These are phyloP conservation scores for Candida dubliniensis DNA, from an alignment of 1,139 yeast genomes.

Conservation along the genomic window DNA sequence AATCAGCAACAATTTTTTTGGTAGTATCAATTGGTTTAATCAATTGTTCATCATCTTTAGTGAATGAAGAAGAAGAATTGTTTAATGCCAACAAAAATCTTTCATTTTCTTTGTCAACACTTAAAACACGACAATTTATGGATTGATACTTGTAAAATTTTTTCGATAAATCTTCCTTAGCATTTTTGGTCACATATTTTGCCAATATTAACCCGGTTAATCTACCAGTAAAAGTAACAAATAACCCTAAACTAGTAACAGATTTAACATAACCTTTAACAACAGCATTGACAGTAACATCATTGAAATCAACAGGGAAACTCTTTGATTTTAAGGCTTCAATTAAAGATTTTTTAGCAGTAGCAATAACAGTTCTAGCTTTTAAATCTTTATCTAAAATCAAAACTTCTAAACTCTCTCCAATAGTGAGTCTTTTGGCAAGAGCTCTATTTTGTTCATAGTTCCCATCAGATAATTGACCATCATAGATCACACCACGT, in stretches of 20 bases:
- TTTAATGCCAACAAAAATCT: constrained; percentile 68
- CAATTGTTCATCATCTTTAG: constrained; percentile 25
- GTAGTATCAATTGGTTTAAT: constrained; percentile 63
- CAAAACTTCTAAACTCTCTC: constrained; percentile 58
- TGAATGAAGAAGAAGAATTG: constrained; percentile 11
- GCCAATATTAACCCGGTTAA: constrained; percentile 84
- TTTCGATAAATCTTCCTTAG: constrained; percentile 55
- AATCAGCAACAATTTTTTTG: constrained; percentile 51
- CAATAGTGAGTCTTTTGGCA: constrained; percentile 58
- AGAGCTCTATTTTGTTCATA: constrained; percentile 68
- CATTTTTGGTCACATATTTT: constrained; percentile 62
- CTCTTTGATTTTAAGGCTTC: constrained; percentile 55
- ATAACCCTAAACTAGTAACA: constrained; percentile 75
- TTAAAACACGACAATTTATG: constrained; percentile 61
- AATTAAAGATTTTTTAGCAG: constrained; percentile 68
- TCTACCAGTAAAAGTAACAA: constrained; percentile 77
- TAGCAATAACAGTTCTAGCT: constrained; percentile 58
- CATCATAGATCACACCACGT: constrained; percentile 71
- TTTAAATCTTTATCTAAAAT: constrained; percentile 68
- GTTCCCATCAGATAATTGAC: constrained; percentile 77
- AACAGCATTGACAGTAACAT: constrained; percentile 48
- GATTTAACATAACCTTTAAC: constrained; percentile 77
- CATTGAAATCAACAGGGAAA: constrained; percentile 61
- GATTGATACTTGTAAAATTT: constrained; percentile 67
- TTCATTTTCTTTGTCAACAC: constrained; percentile 64